Percentiles rank a stretch among this genome's conserved stretches.
Conservation (phyloP, 495 filamentous ascomycete species). For the Melanomma pulvis-pyrius region DNA sequence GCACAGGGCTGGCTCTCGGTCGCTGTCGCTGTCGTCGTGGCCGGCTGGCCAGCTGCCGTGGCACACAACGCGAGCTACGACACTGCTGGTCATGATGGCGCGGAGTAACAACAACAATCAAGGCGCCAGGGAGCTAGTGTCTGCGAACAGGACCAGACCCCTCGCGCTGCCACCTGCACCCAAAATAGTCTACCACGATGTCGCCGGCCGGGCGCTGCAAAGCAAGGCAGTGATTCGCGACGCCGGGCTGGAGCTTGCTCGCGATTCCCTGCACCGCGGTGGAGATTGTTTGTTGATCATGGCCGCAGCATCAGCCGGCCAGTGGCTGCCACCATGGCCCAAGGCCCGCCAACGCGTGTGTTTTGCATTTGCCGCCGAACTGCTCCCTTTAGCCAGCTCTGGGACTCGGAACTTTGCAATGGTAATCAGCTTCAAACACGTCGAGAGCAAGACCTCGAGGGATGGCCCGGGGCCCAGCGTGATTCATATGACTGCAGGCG, state of each 20-base stretch:
- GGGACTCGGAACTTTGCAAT: background rate
- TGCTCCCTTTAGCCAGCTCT: conserved; percentile 12
- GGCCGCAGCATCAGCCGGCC: conserved; percentile 23
- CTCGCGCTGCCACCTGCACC: conserved; percentile 17
- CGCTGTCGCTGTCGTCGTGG: background rate
- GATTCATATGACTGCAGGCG: background rate
- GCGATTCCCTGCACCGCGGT: conserved; percentile 23
- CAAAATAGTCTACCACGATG: conserved; percentile 29
- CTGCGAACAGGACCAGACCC: background rate
- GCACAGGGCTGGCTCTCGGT: background rate
- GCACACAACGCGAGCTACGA: conserved; percentile 5
- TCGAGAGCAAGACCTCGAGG: background rate
- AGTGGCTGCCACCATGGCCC: background rate
- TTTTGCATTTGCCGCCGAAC: conserved; percentile 17
- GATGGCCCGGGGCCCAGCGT: background rate
- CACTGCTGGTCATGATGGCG: conserved; percentile 2
- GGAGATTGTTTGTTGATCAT: conserved; percentile 37
- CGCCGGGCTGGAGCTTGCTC: too few species aligned
- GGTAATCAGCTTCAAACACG: conserved; percentile 17
- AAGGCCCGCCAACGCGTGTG: conserved; percentile 19
- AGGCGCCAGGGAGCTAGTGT: conserved; percentile 2
- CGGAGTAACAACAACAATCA: conserved; percentile 22
- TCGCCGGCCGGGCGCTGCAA: background rate
- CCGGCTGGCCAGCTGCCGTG: background rate
- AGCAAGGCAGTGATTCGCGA: conserved; percentile 23